Evolutionary conservation across 129 eudicot species (phyloP).

Genomic region (Erigeron canadensis): DNA sequence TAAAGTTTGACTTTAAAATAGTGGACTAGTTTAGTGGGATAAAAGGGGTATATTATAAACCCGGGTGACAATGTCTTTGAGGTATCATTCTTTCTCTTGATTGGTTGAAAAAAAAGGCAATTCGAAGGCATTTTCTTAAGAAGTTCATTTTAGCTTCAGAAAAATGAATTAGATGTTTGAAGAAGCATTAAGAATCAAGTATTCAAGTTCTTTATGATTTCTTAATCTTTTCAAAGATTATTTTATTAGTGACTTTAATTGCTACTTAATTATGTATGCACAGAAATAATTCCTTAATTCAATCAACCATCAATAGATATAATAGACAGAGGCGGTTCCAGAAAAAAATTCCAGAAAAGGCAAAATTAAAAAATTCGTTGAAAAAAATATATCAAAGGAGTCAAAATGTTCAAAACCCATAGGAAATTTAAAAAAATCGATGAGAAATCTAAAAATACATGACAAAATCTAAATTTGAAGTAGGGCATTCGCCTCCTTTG

Average conservation of each 20-base stretch:
- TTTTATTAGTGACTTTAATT: neutral
- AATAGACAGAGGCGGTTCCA: no score
- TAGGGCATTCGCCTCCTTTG: no score
- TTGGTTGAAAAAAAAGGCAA: neutral
- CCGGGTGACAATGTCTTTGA: neutral
- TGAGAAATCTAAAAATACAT: no score
- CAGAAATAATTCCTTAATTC: conserved; percentile 2
- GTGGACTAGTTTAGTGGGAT: no score
- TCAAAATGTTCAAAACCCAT: no score
- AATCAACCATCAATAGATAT: neutral
- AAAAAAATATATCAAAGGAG: no score
- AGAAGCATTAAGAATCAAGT: neutral
- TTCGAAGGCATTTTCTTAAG: conserved; percentile 8
- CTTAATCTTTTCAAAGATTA: neutral
- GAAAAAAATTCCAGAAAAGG: no score
- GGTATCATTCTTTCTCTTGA: conserved; percentile 1
- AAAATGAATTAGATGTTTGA: neutral
- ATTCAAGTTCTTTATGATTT: neutral
- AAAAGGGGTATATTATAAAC: no score
- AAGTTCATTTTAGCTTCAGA: neutral
- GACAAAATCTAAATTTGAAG: no score
- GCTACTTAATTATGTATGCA: neutral
- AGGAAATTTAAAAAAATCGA: no score
- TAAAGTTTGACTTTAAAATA: no score
- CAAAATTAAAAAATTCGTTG: no score